Conservation (phyloP, 2,329 filamentous ascomycete species). For the Fusarium chuoi region DNA sequence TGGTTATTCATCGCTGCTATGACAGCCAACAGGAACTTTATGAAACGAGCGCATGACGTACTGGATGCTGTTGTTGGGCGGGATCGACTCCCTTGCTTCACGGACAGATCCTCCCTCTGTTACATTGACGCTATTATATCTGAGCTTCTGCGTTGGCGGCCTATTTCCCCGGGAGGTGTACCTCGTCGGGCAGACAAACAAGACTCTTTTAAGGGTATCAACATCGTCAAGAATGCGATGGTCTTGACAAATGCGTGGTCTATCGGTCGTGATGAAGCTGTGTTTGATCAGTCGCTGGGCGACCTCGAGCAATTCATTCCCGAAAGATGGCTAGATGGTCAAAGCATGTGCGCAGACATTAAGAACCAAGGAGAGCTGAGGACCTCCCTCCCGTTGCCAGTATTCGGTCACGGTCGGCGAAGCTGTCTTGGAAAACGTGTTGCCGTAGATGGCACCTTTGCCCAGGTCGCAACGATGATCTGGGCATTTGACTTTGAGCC, state of each 20-base stretch:
- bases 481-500: neutral
- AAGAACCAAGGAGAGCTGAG: neutral
- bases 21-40: neutral
- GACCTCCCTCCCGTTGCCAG: neutral
- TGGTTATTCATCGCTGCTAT: neutral
- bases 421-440: neutral
- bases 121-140: neutral
- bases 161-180: neutral
- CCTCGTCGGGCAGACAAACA: neutral
- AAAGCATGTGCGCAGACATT: neutral
- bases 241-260: neutral
- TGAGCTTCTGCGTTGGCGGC: neutral
- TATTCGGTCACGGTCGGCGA: neutral
- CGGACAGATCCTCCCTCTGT: neutral
- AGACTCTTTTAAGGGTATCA: neutral
- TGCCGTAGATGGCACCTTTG: neutral
- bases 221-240: neutral
- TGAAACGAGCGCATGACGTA: neutral
- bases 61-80: neutral
- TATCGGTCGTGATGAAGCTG: neutral
- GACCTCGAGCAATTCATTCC: neutral
- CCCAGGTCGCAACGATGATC: neutral
- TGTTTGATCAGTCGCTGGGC: neutral
- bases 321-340: neutral
- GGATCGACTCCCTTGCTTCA: neutral